A percentile compares a stretch with the other conserved stretches of the same genome.
phyloP scores from a whole-genome alignment of 2,329 filamentous ascomycete genomes.

The Daldinia sp. region DNA sequence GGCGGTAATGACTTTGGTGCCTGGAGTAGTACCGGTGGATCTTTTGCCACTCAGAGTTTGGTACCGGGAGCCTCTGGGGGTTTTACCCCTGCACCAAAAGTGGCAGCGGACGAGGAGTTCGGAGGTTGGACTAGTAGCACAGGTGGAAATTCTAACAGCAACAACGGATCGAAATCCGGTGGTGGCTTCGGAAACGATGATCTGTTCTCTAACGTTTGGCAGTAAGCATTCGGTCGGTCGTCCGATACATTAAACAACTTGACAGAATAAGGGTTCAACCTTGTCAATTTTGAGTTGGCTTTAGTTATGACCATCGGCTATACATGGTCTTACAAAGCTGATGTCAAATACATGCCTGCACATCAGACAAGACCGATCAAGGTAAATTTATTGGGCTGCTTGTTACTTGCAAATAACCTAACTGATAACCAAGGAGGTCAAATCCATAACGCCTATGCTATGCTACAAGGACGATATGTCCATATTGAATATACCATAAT shows the following conservation, averaged over 20 bases:
- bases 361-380: conserved; percentile 14
- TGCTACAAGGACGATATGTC: conserved; percentile 43
- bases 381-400: conserved; percentile 16
- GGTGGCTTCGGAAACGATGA: conserved; percentile 80
- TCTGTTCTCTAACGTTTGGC: conserved; percentile 96
- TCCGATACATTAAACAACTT: background rate
- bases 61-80: conserved; percentile 73
- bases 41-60: conserved; percentile 70
- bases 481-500: conserved; percentile 15
- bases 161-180: conserved; percentile 64
- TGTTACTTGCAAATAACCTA: conserved; percentile 12
- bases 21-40: conserved; percentile 63
- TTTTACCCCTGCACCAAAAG: conserved; percentile 73
- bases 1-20: conserved; percentile 70
- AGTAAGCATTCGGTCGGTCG: conserved; percentile 60
- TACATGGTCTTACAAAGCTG: conserved; percentile 8
- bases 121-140: conserved; percentile 90
- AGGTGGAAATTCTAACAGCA: conserved; percentile 56
- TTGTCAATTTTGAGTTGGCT: conserved; percentile 11
- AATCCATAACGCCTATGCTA: conserved; percentile 53
- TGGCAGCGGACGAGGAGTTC: conserved; percentile 93
- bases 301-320: conserved; percentile 8
- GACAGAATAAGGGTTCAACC: conserved; percentile 7
- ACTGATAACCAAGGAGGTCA: conserved; percentile 32
- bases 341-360: conserved; percentile 23